Base-by-base conservation (phyloP, 306 rosid genomes). In the Hippophae rhamnoides region DNA sequence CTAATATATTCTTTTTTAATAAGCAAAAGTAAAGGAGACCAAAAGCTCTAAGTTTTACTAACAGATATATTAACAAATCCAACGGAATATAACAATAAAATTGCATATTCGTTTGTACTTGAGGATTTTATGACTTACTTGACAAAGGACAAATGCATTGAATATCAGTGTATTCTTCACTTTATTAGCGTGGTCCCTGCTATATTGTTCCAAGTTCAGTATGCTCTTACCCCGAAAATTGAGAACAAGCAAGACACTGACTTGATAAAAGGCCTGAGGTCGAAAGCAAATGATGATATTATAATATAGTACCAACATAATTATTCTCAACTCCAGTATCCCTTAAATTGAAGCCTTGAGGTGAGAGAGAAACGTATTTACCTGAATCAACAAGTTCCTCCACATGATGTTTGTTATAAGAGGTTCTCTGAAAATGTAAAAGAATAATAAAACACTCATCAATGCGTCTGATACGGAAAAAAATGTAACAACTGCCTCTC, bases 381-480 rank as follows among this genome's bases (percentile, higher is more conserved):
- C 98, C 96, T 92, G 98, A 57, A 92, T 57, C 67, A 87, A 65
- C 74, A 92, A 72, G 69, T 92, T 92, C 78, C 98, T 85, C 98
- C 98, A 87, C 96, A 92, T 85, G 52, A 92, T 76, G 64, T 92
- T 92, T 55, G 98, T 79, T 51, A 92, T 69, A 7, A 92, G 95
- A 52, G 98, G 93, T 66, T 92, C 98, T 43, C 98, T 90, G 87
- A 25, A 60, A 65, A 78, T 58, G 14, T 5, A 61, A 3, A 41
- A 18, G n/a, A 53, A 31, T 49, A 48, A 0, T 11, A 46, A 67
- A 8, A 58, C 61, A 56, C 64, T 7, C 6, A n/a, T 27, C 9
- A 53, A 9, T 55, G 47, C 41, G 61, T 58, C 25, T 64, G 40
- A 63, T 69, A 69, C 48, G 43, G 48, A n/a, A 68, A 61, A 66